These are phyloP conservation scores for Dipteronia sinensis DNA, from an alignment of 345 rosid genomes.

Conservation along the genomic window DNA sequence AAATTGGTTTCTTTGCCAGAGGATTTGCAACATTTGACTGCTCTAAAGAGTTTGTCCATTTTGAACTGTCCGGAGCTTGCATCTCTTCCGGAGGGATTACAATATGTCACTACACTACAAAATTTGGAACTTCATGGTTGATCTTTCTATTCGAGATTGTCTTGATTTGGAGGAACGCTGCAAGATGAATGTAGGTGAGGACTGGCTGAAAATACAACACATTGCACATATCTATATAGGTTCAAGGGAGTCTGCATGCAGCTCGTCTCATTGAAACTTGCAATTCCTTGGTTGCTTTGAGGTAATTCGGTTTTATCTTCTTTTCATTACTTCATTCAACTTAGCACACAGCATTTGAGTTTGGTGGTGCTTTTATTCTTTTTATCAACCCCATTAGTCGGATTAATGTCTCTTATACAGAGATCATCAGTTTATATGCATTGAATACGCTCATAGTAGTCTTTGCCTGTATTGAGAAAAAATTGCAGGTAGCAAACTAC, in stretches of 20 bases:
- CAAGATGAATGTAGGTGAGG: conserved; percentile 6
- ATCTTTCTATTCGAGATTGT: conserved; percentile 21
- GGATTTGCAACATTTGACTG: conserved; percentile 9
- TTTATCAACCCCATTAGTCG: too few relatives aligned
- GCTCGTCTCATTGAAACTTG: too few relatives aligned
- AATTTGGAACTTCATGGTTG: conserved; percentile 23
- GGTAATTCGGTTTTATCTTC: too few relatives aligned
- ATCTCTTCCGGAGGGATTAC: conserved; percentile 13
- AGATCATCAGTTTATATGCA: too few relatives aligned
- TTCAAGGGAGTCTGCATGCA: too few relatives aligned
- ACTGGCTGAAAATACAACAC: conserved; percentile 18
- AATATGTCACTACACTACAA: conserved; percentile 12
- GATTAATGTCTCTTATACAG: not conserved
- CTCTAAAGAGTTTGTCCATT: conserved; percentile 20
- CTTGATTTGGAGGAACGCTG: conserved; percentile 21
- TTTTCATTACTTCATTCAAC: too few relatives aligned
- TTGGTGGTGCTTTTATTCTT: too few relatives aligned
- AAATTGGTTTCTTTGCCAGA: too few relatives aligned
- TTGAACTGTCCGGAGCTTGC: conserved; percentile 23
- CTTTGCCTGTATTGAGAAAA: not conserved
- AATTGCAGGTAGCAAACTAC: not conserved
- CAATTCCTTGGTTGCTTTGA: too few relatives aligned
- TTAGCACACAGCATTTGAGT: too few relatives aligned
- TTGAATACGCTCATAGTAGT: too few relatives aligned
- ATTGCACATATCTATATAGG: too few relatives aligned